Evolutionary conservation across 2,329 filamentous ascomycete genomes (phyloP).

Genomic region (Hortaea sp.): DNA sequence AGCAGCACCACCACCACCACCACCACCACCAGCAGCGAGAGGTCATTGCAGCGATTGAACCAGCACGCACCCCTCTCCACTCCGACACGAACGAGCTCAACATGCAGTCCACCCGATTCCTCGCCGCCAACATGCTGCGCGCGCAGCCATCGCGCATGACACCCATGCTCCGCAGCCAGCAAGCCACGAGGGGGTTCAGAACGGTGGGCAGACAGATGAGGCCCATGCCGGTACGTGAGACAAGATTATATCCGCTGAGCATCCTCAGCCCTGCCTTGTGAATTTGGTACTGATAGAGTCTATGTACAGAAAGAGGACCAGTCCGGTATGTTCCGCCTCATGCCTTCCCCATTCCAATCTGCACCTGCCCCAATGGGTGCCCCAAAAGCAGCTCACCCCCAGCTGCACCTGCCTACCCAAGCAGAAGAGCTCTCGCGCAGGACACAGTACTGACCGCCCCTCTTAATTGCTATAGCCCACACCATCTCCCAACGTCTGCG

Average conservation of each 20-base stretch:
- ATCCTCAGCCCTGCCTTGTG: too few relatives aligned
- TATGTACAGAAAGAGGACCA: conserved; percentile 52
- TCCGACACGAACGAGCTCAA: conserved; percentile 2
- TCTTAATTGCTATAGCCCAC: conserved; percentile 58
- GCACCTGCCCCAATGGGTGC: background rate
- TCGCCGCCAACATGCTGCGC: conserved; percentile 30
- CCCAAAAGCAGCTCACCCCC: background rate
- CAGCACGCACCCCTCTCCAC: conserved; percentile 1
- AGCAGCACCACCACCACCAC: too few relatives aligned
- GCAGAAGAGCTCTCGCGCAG: too few relatives aligned
- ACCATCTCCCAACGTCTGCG: conserved; percentile 93
- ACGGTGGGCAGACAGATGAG: conserved; percentile 18
- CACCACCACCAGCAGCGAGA: too few relatives aligned
- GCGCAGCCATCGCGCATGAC: conserved; percentile 16
- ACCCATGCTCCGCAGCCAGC: conserved; percentile 22
- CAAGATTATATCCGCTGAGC: too few relatives aligned
- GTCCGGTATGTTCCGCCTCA: conserved; percentile 39
- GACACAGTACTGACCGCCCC: background rate
- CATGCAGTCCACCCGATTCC: conserved; percentile 31
- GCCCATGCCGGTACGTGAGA: conserved; percentile 22
- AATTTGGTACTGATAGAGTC: too few relatives aligned
- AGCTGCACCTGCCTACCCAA: background rate
- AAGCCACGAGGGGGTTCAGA: conserved; percentile 21
- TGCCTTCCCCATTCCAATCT: conserved; percentile 2
- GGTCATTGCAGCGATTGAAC: too few relatives aligned